Conservation (phyloP, 164 flowering plant genomes). For the Tetrastigma voinierianum region DNA sequence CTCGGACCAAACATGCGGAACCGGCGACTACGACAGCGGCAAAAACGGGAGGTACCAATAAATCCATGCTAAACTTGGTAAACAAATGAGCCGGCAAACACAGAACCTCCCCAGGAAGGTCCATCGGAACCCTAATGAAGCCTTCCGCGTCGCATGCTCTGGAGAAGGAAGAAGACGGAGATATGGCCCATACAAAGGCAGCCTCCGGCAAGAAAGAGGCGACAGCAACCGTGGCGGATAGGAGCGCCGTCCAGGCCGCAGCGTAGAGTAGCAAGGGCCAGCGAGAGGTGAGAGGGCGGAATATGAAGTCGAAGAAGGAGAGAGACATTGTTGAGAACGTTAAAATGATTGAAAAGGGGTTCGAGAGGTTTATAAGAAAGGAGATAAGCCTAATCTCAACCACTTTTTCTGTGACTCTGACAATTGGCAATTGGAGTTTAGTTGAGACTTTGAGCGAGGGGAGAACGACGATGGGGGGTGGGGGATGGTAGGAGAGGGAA, state of each 20-base stretch:
- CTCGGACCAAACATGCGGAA: constrained; percentile 61
- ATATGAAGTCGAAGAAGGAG: constrained; percentile 9
- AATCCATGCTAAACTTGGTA: constrained; percentile 40
- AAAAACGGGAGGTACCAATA: constrained; percentile 60
- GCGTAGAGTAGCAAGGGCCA: constrained; percentile 50
- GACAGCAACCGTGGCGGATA: constrained; percentile 49
- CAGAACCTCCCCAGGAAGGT: constrained; percentile 44
- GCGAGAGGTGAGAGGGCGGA: constrained; percentile 14
- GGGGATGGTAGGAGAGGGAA: not conserved
- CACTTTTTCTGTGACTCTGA: constrained; percentile 9
- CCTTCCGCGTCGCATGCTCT: constrained; percentile 20
- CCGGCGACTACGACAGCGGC: constrained; percentile 60
- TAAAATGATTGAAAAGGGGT: not conserved
- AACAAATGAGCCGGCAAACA: constrained; percentile 58
- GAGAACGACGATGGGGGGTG: not conserved
- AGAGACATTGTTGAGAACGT: constrained; percentile 1
- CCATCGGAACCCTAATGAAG: constrained; percentile 53
- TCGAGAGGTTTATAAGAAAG: not conserved
- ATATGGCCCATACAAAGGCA: constrained; percentile 47
- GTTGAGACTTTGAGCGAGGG: not conserved
- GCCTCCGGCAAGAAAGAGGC: constrained; percentile 64
- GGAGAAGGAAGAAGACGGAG: constrained; percentile 39
- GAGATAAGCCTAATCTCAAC: constrained; percentile 29
- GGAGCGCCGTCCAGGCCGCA: constrained; percentile 50
- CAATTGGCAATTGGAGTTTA: not conserved